Evolutionary conservation across 129 eudicot genomes (phyloP).

Genomic region (Artemisia tridentata): DNA sequence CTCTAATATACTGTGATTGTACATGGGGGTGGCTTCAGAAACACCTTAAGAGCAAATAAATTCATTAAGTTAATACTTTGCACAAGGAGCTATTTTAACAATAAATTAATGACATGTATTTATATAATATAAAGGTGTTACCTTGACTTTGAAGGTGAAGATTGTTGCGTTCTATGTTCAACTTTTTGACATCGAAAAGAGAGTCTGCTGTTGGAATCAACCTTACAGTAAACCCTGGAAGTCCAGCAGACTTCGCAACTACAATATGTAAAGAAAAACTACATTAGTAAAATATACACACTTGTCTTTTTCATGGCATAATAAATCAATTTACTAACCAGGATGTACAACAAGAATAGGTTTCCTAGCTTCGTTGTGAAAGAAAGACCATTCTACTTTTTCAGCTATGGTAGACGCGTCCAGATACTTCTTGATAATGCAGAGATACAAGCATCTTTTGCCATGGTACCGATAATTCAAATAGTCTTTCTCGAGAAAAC

Average conservation of each 20-base stretch:
- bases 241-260: constrained; percentile 47
- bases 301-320: neutral
- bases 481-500: constrained; percentile 89
- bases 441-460: constrained; percentile 85
- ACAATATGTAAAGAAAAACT: constrained; percentile 25
- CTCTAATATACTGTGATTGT: constrained; percentile 83
- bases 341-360: constrained; percentile 78
- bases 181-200: constrained; percentile 53
- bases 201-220: constrained; percentile 80
- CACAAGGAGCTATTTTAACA: neutral
- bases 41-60: constrained; percentile 34
- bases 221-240: constrained; percentile 48
- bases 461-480: constrained; percentile 93
- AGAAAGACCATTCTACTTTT: constrained; percentile 66
- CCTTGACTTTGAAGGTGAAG: constrained; percentile 61
- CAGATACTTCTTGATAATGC: constrained; percentile 70
- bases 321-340: constrained; percentile 42
- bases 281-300: constrained; percentile 6
- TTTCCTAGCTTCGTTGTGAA: constrained; percentile 93
- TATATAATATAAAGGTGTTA: constrained; percentile 14
- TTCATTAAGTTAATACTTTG: constrained; percentile 16
- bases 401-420: constrained; percentile 42
- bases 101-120: neutral
- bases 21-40: constrained; percentile 66
- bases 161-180: constrained; percentile 64